Evolutionary conservation across 140 eudicot genomes (phyloP), one percentile per base, ranked within the genome.

Genomic region (Cichorium intybus): DNA sequence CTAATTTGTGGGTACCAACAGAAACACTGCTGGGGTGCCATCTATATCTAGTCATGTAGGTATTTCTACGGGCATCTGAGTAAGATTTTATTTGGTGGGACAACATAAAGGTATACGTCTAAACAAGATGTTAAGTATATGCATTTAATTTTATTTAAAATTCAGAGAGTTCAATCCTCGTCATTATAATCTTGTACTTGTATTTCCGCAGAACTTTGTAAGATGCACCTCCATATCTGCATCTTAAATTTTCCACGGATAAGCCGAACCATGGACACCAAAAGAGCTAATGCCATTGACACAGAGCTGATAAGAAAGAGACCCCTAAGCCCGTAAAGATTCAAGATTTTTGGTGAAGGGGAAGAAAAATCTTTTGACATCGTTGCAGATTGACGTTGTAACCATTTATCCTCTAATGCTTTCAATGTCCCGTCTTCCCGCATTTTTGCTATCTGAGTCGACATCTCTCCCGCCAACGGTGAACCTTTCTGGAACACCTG

Each of bases 401-500:
- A 75, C 82, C 75, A 72, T 67, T 61, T 39, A 8, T 35, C 14
- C 43, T 35, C 43, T 35, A 35, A 35, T 35, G 43, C 43, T 35
- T 35, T 35, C 43, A 24, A 27, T 24, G 61, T 56, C 34, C 61
- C 61, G n/a, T 67, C 63, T 53, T 76, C 81, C 58, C 80, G 69
- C 34, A 79, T 67, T 50, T 57, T 62, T 12, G 35, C 65, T 50
- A 79, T 74, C 10, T 73, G 66, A 28, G 53, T 57, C 4, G 84
- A 79, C 41, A 79, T 33, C 12, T 79, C 80, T 15, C 4, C 62
- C 9, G 53, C 67, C 70, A n/a, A n/a, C n/a, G n/a, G n/a, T n/a
- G n/a, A n/a, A n/a, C n/a, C n/a, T n/a, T n/a, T n/a, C n/a, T n/a
- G 76, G 56, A 79, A 79, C 26, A 39, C 79, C 79, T 78, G 45